phyloP scores from a whole-genome alignment of 768 basidiomycete species.

The Boletales sp. region DNA sequence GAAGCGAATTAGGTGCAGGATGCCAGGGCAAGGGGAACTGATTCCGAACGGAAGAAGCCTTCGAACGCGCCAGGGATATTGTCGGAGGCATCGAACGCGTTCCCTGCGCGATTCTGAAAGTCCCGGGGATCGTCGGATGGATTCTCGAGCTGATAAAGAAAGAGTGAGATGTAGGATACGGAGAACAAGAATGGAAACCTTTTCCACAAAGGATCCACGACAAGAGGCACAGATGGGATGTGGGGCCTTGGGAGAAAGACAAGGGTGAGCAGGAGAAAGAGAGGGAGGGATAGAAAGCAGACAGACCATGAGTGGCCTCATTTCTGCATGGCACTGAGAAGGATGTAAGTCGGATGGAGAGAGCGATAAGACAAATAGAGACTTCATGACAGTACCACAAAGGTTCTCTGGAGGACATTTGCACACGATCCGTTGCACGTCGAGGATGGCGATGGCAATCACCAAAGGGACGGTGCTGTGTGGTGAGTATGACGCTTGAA shows the following conservation, averaged over 20 bases:
- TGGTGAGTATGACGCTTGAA: no score
- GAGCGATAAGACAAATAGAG: conserved; percentile 3
- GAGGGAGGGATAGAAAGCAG: not conserved
- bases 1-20: not conserved
- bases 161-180: not conserved
- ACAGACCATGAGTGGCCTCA: conserved; percentile 80
- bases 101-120: conserved; percentile 43
- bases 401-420: conserved; percentile 71
- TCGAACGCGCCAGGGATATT: conserved; percentile 42
- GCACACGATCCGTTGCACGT: not conserved
- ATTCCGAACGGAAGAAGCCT: conserved; percentile 43
- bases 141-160: conserved; percentile 63
- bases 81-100: conserved; percentile 23
- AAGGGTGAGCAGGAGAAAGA: conserved; percentile 2
- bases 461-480: conserved; percentile 5
- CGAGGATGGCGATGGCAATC: conserved; percentile 4
- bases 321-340: conserved; percentile 78
- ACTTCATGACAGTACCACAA: conserved; percentile 82
- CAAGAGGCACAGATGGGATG: conserved; percentile 84
- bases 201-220: conserved; percentile 78
- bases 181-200: conserved; percentile 37
- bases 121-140: conserved; percentile 70
- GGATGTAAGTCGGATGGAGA: conserved; percentile 9
- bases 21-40: conserved; percentile 5
- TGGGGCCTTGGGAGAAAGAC: conserved; percentile 48